phyloP scores from a whole-genome alignment of 331 rosid genomes.

The Spiraea crenata region DNA sequence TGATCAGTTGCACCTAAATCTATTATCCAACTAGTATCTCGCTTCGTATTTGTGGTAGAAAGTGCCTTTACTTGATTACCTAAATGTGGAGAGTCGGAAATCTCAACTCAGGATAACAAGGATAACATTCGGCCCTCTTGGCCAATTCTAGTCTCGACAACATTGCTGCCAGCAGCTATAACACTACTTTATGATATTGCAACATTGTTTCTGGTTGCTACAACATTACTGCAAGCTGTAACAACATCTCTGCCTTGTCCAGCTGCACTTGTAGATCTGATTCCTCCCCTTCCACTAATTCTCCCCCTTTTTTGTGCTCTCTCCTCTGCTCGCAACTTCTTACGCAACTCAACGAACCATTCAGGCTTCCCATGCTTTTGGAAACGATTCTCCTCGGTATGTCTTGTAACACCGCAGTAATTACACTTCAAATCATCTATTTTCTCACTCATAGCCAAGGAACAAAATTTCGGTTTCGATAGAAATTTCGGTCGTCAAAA shows the following conservation, averaged over 20 bases:
- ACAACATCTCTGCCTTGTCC: too few relatives aligned
- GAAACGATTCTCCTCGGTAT: background rate
- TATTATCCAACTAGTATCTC: background rate
- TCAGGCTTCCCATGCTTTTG: background rate
- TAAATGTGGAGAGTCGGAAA: background rate
- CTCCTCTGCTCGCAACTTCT: background rate
- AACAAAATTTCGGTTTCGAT: too few relatives aligned
- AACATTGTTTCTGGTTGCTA: too few relatives aligned
- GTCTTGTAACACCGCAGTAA: background rate
- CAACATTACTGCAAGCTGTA: too few relatives aligned
- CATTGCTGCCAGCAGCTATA: too few relatives aligned
- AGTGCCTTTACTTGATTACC: background rate
- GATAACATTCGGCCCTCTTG: too few relatives aligned
- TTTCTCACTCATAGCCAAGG: too few relatives aligned
- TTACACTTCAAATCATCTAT: background rate
- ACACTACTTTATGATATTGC: too few relatives aligned
- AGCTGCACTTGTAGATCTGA: too few relatives aligned
- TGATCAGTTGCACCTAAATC: background rate
- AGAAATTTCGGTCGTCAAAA: too few relatives aligned
- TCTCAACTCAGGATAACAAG: too few relatives aligned
- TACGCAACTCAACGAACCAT: background rate
- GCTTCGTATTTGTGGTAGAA: background rate
- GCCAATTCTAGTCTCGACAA: too few relatives aligned
- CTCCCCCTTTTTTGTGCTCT: background rate
- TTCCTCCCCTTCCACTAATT: background rate